Evolutionary conservation across 2,329 filamentous ascomycete species (phyloP), one percentile per base, ranked within the genome.

Genomic region (Cytospora piceae): DNA sequence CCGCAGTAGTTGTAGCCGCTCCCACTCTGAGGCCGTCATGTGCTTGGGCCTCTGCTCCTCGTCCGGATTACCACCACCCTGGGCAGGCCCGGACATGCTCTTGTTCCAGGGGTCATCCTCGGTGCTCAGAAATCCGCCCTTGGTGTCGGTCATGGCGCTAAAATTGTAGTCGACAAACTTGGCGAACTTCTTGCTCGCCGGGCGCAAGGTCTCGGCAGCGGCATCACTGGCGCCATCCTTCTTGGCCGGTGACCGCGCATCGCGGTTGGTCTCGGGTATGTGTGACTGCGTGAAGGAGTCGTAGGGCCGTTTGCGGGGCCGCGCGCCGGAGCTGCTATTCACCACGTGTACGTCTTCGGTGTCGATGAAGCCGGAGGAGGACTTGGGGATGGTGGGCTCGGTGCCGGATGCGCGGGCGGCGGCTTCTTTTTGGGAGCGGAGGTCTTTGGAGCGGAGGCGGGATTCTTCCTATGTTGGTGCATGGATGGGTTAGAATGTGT

Each of bases 131-230:
- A 99, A 99, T 0, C 95, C 95, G 68, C 95, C 95, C 75, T 97
- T 97, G 0, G 94, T 98, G 76, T 99, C 95, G 8, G 90, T 96
- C 93, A 99, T 98, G 79, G 94, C 91, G 75, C 91, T 94, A 79
- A 99, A 95, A 77, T 99, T 95, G 79, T 97, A 98, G 74, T 99
- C 95, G 73, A 99, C 94, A 75, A 91, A 98, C 76, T 95, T 94
- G 67, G 91, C 88, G 71, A 98, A 97, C 74, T 96, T 97, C 73
- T 89, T 87, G 49, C 72, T 73, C 56, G 92, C 92, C 0, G 94
- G 90, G 63, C 88, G 88, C 58, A 96, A 88, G 6, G 79, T 76
- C 46, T 49, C 46, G 9, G 46, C n/a, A 49, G 46, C 12, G 11
- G 9, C 4, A 24, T 9, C 12, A 24, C 7, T 46, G n/a, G 59